A percentile compares a stretch with the other conserved stretches of the same genome.
phyloP scores from a whole-genome alignment of 352 stramenopile species.

The Phytopythium aichiense region DNA sequence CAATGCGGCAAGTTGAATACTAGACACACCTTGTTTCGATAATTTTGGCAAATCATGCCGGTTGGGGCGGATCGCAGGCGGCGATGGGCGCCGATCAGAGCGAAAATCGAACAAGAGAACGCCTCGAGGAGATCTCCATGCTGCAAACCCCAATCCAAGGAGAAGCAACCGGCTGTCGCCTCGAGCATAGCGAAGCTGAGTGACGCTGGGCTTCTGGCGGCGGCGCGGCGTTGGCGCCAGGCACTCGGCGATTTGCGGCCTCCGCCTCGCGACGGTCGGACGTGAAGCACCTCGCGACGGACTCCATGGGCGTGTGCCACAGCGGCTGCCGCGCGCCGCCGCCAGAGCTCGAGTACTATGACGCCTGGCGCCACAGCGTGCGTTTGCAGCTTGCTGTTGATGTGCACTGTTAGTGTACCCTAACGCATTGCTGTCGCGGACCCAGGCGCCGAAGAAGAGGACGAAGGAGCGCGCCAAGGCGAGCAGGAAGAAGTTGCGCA shows the following conservation, averaged over 20 bases:
- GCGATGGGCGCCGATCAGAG: neutral
- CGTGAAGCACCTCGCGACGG: neutral
- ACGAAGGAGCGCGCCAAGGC: neutral
- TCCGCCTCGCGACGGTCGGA: neutral
- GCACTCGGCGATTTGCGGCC: neutral
- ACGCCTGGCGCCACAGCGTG: conserved; percentile 37
- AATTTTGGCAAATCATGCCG: neutral
- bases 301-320: conserved; percentile 50
- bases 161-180: neutral
- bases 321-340: conserved; percentile 43
- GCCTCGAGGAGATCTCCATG: neutral
- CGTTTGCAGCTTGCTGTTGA: neutral
- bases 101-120: conserved; percentile 10
- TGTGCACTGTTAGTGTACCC: neutral
- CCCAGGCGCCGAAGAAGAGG: conserved; percentile 5
- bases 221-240: neutral
- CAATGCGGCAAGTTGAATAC: neutral
- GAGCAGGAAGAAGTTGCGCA: neutral
- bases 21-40: neutral
- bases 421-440: neutral
- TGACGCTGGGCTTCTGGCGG: too few relatives aligned
- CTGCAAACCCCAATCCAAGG: neutral
- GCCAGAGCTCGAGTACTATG: conserved; percentile 64
- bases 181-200: too few relatives aligned
- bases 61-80: neutral